Conservation (phyloP, 768 basidiomycete genomes). For the Pleurotus salmoneostramineus region DNA sequence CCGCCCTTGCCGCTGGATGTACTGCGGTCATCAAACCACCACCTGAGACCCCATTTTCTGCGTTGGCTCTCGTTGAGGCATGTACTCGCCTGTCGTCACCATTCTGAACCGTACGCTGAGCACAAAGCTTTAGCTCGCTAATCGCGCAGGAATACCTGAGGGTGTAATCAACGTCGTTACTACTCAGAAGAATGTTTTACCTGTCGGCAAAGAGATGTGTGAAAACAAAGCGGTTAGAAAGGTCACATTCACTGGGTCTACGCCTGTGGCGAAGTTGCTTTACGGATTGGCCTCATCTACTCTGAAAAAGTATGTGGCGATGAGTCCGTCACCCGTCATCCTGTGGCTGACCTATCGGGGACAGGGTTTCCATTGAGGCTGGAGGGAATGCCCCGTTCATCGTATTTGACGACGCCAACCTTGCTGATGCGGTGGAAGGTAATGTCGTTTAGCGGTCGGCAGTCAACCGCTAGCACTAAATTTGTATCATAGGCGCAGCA, state of each 20-base stretch:
- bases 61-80: slow-evolving; percentile 89
- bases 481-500: slow-evolving; percentile 49
- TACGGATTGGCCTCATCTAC: slow-evolving; percentile 72
- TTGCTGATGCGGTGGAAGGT: slow-evolving; percentile 90
- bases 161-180: slow-evolving; percentile 96
- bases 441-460: slow-evolving; percentile 12
- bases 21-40: slow-evolving; percentile 94
- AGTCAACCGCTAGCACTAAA: not conserved
- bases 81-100: not conserved
- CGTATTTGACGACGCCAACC: slow-evolving; percentile 93
- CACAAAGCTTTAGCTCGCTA: slow-evolving; percentile 51
- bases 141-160: slow-evolving; percentile 88
- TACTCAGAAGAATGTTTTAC: slow-evolving; percentile 76
- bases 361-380: slow-evolving; percentile 76
- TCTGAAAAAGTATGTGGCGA: slow-evolving; percentile 63
- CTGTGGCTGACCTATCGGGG: not conserved
- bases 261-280: slow-evolving; percentile 72
- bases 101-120: not conserved
- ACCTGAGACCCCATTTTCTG: slow-evolving; percentile 91
- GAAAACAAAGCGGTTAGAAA: slow-evolving; percentile 85
- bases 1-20: slow-evolving; percentile 94
- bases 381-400: slow-evolving; percentile 97
- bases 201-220: slow-evolving; percentile 94
- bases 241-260: slow-evolving; percentile 90
- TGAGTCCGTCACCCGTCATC: not conserved